phyloP scores from a whole-genome alignment of 2,329 filamentous ascomycete genomes.

The Botrytis byssoidea region DNA sequence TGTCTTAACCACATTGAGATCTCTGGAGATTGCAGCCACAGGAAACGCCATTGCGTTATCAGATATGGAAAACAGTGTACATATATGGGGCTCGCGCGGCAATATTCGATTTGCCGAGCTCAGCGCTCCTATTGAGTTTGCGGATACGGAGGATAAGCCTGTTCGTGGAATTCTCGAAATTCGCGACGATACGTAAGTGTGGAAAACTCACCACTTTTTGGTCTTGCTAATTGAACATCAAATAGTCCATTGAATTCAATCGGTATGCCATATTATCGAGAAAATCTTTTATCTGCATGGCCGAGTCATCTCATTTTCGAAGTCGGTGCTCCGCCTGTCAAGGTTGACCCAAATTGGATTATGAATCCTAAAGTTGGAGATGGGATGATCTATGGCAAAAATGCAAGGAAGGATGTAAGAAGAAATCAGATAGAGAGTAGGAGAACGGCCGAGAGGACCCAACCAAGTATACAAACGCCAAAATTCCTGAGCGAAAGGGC shows the following conservation, averaged over 20 bases:
- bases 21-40: constrained; percentile 67
- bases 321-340: constrained; percentile 76
- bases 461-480: constrained; percentile 67
- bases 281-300: constrained; percentile 84
- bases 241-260: constrained; percentile 74
- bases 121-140: constrained; percentile 65
- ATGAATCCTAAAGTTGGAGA: constrained; percentile 68
- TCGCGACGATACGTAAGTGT: constrained; percentile 64
- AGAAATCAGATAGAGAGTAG: constrained; percentile 85
- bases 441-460: constrained; percentile 59
- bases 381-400: constrained; percentile 75
- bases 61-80: constrained; percentile 63
- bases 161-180: constrained; percentile 51
- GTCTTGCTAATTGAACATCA: background rate
- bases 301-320: constrained; percentile 81
- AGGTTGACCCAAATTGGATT: constrained; percentile 69
- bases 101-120: constrained; percentile 71
- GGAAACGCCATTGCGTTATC: constrained; percentile 68
- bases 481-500: constrained; percentile 96
- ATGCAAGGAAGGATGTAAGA: constrained; percentile 62
- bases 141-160: constrained; percentile 54
- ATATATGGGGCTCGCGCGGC: constrained; percentile 68
- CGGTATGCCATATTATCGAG: constrained; percentile 92
- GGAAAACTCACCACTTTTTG: background rate
- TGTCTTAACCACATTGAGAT: constrained; percentile 57